These are phyloP conservation scores for Phytophthora pseudosyringae DNA, from an alignment of 352 stramenopile genomes.

Conservation along the genomic window DNA sequence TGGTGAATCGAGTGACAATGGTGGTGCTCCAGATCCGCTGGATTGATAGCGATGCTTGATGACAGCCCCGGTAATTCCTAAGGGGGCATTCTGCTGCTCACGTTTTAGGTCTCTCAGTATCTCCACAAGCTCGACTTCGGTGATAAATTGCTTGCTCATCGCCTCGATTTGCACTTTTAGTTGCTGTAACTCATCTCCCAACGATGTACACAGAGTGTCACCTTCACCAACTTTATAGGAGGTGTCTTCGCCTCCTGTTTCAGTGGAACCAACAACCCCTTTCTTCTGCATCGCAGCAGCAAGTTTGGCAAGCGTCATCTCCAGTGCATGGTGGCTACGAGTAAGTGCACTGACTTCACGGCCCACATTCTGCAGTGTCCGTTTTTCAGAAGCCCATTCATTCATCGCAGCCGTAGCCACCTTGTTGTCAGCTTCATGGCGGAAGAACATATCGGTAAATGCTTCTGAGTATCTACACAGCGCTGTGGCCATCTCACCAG, in stretches of 20 bases:
- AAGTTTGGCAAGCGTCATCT: conserved; percentile 36
- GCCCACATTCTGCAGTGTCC: conserved; percentile 49
- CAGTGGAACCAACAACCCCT: background rate
- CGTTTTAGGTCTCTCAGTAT: conserved; percentile 47
- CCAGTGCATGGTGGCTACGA: conserved; percentile 50
- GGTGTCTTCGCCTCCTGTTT: background rate
- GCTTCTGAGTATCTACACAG: conserved; percentile 64
- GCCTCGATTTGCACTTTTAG: conserved; percentile 45
- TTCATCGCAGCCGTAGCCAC: conserved; percentile 33
- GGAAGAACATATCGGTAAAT: conserved; percentile 60
- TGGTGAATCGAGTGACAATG: conserved; percentile 13
- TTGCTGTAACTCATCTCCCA: conserved; percentile 46
- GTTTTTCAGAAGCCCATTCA: conserved; percentile 42
- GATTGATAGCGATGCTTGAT: conserved; percentile 40
- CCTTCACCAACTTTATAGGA: conserved; percentile 9
- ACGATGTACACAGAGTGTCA: conserved; percentile 16
- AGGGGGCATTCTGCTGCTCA: conserved; percentile 31
- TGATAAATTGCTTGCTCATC: conserved; percentile 59
- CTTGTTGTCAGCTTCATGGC: conserved; percentile 34
- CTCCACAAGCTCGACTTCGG: conserved; percentile 49
- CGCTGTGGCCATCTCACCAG: conserved; percentile 42
- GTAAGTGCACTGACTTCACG: conserved; percentile 50
- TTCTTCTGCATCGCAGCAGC: conserved; percentile 30
- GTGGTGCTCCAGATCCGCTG: conserved; percentile 8
- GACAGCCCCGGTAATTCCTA: conserved; percentile 24